Evolutionary conservation across 208 protist genomes (phyloP).

Genomic region (Trypanosoma cruzi): DNA sequence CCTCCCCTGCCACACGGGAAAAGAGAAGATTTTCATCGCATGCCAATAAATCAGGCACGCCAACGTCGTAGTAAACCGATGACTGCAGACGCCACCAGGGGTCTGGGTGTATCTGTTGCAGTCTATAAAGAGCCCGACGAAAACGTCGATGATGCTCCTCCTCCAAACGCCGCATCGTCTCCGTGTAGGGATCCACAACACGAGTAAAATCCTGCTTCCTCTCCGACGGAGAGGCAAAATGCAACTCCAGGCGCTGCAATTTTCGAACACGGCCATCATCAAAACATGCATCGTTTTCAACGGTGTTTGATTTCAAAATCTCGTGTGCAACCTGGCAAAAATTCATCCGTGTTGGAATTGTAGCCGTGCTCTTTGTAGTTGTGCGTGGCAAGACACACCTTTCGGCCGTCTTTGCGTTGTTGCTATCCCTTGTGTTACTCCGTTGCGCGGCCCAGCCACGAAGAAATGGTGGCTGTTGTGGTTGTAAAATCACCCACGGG

Average conservation of each 20-base stretch:
- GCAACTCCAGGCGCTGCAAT: conserved; percentile 8
- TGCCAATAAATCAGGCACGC: conserved; percentile 19
- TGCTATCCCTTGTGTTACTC: background rate
- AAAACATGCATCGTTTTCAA: background rate
- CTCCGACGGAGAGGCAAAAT: conserved; percentile 8
- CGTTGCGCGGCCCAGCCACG: background rate
- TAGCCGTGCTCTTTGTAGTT: background rate
- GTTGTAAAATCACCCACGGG: background rate
- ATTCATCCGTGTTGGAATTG: background rate
- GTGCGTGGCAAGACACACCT: background rate
- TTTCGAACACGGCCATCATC: background rate
- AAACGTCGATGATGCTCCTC: conserved; percentile 19
- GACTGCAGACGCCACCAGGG: conserved; percentile 24
- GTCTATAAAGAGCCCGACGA: conserved; percentile 2
- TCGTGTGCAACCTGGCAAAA: background rate
- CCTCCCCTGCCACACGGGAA: conserved; percentile 24
- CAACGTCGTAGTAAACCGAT: conserved; percentile 12
- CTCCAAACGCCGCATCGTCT: conserved; percentile 17
- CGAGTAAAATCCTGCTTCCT: conserved; percentile 20
- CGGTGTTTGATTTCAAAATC: background rate
- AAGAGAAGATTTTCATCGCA: conserved; percentile 13
- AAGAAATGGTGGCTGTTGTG: background rate
- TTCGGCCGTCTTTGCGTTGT: background rate
- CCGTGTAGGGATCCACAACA: conserved; percentile 11
- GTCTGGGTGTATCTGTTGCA: conserved; percentile 28